Conservation (phyloP, 2,329 filamentous ascomycete species). For the Geosmithia morbida region DNA sequence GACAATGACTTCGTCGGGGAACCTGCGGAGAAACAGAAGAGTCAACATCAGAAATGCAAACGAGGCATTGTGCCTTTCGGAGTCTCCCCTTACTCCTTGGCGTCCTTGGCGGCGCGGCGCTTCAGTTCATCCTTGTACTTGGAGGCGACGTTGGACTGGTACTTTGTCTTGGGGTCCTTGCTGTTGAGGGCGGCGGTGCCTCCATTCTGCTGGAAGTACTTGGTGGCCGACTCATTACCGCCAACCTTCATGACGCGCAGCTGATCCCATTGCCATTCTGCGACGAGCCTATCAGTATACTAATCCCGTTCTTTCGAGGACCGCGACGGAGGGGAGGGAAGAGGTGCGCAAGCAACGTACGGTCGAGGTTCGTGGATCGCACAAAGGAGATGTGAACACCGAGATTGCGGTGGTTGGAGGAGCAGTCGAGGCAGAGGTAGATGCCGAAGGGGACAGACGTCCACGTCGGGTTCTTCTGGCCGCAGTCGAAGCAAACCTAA, state of each 20-base stretch:
- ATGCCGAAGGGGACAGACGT: constrained; percentile 94
- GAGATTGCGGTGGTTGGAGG: constrained; percentile 90
- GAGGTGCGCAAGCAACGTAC: constrained; percentile 39
- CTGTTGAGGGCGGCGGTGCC: constrained; percentile 86
- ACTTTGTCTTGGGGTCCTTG: constrained; percentile 96
- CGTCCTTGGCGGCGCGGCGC: constrained; percentile 68
- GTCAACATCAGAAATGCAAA: no score
- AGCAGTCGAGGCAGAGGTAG: constrained; percentile 96
- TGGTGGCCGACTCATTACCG: constrained; percentile 94
- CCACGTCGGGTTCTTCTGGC: constrained; percentile 96
- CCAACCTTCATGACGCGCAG: constrained; percentile 95
- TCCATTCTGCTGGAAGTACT: constrained; percentile 95
- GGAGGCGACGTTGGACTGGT: constrained; percentile 79
- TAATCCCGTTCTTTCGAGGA: background rate
- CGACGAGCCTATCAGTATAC: no score
- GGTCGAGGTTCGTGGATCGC: constrained; percentile 93
- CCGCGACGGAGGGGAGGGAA: background rate
- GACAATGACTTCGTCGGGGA: constrained; percentile 76
- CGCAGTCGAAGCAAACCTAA: constrained; percentile 95
- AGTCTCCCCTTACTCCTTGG: constrained; percentile 75
- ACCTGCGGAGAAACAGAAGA: constrained; percentile 31
- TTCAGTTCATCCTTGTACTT: constrained; percentile 98
- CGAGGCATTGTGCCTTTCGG: no score
- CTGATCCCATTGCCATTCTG: constrained; percentile 98
- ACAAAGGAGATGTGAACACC: constrained; percentile 99